Evolutionary conservation across 805 yeast species (phyloP), one percentile per base, ranked within the genome.

Genomic region (Saccharomycodes ludwigii): DNA sequence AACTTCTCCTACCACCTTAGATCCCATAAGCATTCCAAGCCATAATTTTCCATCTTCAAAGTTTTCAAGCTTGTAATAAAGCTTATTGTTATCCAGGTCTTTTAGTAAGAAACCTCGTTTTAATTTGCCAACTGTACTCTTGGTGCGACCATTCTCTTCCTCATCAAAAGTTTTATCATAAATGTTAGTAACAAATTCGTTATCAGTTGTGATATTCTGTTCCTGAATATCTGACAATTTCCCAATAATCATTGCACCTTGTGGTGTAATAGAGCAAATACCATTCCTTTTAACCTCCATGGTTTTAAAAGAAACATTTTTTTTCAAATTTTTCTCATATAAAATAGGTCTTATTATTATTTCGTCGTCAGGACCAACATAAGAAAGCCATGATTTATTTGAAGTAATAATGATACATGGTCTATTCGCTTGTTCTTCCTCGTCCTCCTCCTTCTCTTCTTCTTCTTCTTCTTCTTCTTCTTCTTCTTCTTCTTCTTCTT

Each of bases 361-460:
- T 3, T 41, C 21, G 0, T 39, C 28, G 13, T 44, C 35, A 7
- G 33, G 17, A 10, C 49, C 52, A 20, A 7, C 7, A 10, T 54
- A 48, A 19, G 52, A 42, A 1, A 49, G 34, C 63, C 63, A 61
- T 1, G 63, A 48, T 25, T 42, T 42, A 12, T 50, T 46, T 2
- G 58, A 46, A 32, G 50, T 52, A 2, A 59, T 48, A 2, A 58
- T 32, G 0, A 60, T 46, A 15, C 51, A 44, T 6, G 52, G 32
- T 9, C 22, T 13, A n/a, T 34, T 40, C 6, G 37, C 37, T 11
- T 39, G 32, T 11, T 33, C 16, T 5, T 22, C 31, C 4, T 23
- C 33, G 2, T 34, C 29, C n/a, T 40, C 43, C 11, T 33, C 39
- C 10, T 24, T 32, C 7, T 30, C 30, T 11, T 32, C 20, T 6